Conservation (phyloP, 495 filamentous ascomycete genomes). For the Tuber brumale region DNA sequence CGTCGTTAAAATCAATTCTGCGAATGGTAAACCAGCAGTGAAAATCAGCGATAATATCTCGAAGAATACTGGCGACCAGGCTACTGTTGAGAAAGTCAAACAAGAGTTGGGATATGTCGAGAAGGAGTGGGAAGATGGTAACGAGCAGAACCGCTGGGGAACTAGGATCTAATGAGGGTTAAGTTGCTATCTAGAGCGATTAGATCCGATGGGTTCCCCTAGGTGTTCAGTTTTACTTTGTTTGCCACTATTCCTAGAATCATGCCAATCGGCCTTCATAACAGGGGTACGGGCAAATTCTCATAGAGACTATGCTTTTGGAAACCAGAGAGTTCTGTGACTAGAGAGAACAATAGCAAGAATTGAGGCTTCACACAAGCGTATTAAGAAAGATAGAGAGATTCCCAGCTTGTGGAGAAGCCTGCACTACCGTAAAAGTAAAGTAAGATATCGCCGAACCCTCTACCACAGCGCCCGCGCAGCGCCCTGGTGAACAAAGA, state of each 20-base stretch:
- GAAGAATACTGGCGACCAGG: slow-evolving; percentile 87
- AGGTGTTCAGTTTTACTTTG: not conserved
- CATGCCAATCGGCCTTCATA: not conserved
- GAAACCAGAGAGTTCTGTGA: not conserved
- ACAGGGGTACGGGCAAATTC: not conserved
- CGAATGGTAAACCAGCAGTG: slow-evolving; percentile 71
- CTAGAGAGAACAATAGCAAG: not conserved
- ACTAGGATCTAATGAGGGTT: not conserved
- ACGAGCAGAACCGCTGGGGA: slow-evolving; percentile 79
- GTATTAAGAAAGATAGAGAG: not conserved
- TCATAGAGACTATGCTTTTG: not conserved
- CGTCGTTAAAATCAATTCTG: slow-evolving; percentile 89
- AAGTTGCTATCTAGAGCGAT: not conserved
- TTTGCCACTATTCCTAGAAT: not conserved
- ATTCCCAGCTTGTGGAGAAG: not conserved
- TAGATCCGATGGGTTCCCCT: not conserved
- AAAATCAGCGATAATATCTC: slow-evolving; percentile 97
- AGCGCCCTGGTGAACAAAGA: not conserved
- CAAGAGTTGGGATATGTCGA: slow-evolving; percentile 75
- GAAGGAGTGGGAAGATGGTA: slow-evolving; percentile 70
- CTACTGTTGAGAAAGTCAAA: slow-evolving; percentile 77
- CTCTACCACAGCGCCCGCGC: not conserved
- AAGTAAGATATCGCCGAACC: not conserved
- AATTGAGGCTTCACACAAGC: not conserved
- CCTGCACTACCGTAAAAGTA: not conserved